Base-by-base conservation (phyloP, 345 rosid species). In the Mangifera indica region DNA sequence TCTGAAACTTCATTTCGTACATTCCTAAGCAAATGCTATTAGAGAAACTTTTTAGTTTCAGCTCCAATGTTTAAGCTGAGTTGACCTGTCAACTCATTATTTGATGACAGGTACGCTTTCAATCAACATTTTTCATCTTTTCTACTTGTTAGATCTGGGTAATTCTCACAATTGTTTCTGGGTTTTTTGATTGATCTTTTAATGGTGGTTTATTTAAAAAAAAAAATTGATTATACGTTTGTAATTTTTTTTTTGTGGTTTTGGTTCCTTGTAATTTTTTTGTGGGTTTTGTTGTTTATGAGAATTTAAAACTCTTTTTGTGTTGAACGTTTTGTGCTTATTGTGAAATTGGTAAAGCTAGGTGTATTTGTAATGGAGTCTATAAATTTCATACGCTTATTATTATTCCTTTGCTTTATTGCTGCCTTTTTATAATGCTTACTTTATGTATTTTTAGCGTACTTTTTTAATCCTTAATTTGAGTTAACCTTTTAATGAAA, bases 341-440 rank as follows among this genome's bases (percentile, higher is more conserved):
- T 18, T 13, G 53, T 14, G 17, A 29, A 55, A 20, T 21, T 55
- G 42, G 18, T 70, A 58, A 69, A 70, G 55, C 5, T 24, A 20
- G 4, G 20, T 44, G 44, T 71, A 75, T 70, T 78, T 61, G 74
- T 63, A 21, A 37, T 42, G 58, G 63, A 80, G 70, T 21, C 70
- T 70, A 79, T 24, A 48, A 76, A 75, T 82, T 66, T 81, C 73
- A 64, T 81, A 54, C 63, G 73, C 69, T 60, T 80, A 83, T 73
- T 46, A 68, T 65, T 76, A 49, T 60, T 73, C 80, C 64, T 79
- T 79, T 77, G 75, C 76, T 82, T 85, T 78, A 73, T 82, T 76
- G 73, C 22, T 79, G 72, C 78, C 66, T 80, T 79, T 77, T 20
- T 7, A 49, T 40, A 20, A 56, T 72, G 46, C 24, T 74, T 72